Conservation (phyloP, 306 rosid species). For the Cotoneaster glaucophyllus region DNA sequence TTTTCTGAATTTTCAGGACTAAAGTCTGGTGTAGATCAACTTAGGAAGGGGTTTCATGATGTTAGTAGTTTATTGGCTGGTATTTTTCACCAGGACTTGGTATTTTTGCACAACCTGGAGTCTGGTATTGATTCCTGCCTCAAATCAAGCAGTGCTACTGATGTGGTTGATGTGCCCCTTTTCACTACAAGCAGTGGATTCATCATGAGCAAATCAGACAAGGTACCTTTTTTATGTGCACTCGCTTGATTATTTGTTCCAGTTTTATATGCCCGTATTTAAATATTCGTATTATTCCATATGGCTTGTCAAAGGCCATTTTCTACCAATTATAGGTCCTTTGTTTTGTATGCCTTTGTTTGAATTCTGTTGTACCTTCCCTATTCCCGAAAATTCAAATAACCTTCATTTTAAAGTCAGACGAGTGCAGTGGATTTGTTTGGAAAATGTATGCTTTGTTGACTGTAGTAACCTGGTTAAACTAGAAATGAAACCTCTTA, state of each 20-base stretch:
- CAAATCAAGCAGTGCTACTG: conserved; percentile 31
- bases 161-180: conserved; percentile 32
- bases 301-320: neutral
- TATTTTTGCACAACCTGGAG: conserved; percentile 52
- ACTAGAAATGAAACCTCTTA: neutral
- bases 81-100: conserved; percentile 50
- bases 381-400: neutral
- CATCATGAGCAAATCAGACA: conserved; percentile 25
- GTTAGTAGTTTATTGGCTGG: conserved; percentile 38
- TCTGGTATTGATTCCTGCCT: conserved; percentile 48
- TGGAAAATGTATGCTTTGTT: neutral
- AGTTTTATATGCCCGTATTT: neutral
- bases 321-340: neutral
- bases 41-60: conserved; percentile 55
- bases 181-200: conserved; percentile 27
- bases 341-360: neutral
- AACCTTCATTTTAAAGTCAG: neutral
- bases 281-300: neutral
- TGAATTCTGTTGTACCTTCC: neutral
- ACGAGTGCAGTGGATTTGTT: neutral
- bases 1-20: conserved; percentile 52
- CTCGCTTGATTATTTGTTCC: neutral
- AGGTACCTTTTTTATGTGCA: conserved; percentile 38
- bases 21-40: conserved; percentile 55
- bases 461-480: neutral